Conservation (phyloP, 331 rosid species). For the Quercus phellos region DNA sequence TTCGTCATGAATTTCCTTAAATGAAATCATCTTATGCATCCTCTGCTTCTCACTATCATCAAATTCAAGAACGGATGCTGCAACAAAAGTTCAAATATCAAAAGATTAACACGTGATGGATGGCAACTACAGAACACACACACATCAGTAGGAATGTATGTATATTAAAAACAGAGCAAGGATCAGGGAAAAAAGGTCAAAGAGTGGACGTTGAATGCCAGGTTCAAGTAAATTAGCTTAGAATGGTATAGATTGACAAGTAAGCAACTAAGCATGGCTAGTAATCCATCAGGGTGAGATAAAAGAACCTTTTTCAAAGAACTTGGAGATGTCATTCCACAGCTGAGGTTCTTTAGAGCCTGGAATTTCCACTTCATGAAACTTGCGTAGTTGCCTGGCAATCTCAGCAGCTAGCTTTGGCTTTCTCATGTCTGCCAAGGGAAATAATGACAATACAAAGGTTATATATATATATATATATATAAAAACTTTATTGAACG, state of each 20-base stretch:
- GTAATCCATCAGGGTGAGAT: constrained; percentile 5
- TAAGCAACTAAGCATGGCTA: not conserved
- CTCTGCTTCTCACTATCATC: constrained; percentile 58
- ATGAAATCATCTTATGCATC: constrained; percentile 55
- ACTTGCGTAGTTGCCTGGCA: constrained; percentile 61
- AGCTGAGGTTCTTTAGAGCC: constrained; percentile 83
- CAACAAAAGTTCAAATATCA: constrained; percentile 13
- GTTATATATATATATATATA: not conserved
- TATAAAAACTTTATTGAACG: too few relatives aligned
- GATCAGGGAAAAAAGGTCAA: not conserved
- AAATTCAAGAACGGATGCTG: constrained; percentile 77
- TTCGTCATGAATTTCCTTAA: constrained; percentile 54
- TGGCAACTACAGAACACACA: too few relatives aligned
- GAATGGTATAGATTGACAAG: not conserved
- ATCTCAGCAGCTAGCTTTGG: constrained; percentile 72
- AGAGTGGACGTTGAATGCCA: not conserved
- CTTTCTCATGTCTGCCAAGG: constrained; percentile 65
- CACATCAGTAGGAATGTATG: not conserved
- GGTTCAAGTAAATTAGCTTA: constrained; percentile 9
- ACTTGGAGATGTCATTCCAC: constrained; percentile 74
- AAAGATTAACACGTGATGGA: too few relatives aligned
- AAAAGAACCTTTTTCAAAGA: constrained; percentile 65
- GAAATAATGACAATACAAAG: constrained; percentile 27
- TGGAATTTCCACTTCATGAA: constrained; percentile 79
- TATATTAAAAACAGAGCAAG: not conserved